Base-by-base conservation (phyloP, 306 rosid species). In the Rosa lucieae region DNA sequence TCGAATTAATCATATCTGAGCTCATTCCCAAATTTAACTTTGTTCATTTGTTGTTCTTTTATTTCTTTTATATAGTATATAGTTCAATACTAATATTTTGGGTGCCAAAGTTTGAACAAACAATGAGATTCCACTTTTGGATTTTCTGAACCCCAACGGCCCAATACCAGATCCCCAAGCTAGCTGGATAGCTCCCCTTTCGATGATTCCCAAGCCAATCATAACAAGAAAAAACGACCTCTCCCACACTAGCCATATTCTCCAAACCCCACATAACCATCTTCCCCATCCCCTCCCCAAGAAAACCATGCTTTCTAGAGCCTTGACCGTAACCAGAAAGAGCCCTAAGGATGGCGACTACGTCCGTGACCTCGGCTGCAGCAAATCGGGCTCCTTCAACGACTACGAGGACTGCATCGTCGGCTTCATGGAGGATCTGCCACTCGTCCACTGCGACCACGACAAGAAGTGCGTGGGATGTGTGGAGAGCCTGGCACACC, bases 341-440 rank as follows among this genome's bases (percentile, higher is more conserved):
- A 68, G 32, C 72, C 69, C 47, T n/a, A 69, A 75, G 32, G 6
- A 75, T 21, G 53, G 51, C 21, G 18, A 10, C 70, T 6, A 44
- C 21, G 18, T 35, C 46, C 48, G 17, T 9, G 26, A 15, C 17
- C 49, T 55, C 71, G 81, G 23, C 42, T 21, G 21, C 59, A 66
- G 78, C 69, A 43, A 43, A 37, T 48, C 82, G n/a, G 77, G 70
- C 12, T 76, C 77, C 35, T 51, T 70, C 77, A 49, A 35, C 46
- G 80, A 81, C 72, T 76, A 81, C 56, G 81, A 76, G 70, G 84
- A 81, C 42, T 70, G 77, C 73, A 39, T 77, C 74, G 84, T 81
- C 1, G 69, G 84, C 12, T 70, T 81, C 81, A 81, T 70, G 84
- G 77, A 76, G 43, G 81, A 81, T 18, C 37, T 58, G 17, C 77